A percentile compares a stretch with the other conserved stretches of the same genome.
Conservation (phyloP, 2,329 filamentous ascomycete species). For the Acarospora socialis region DNA sequence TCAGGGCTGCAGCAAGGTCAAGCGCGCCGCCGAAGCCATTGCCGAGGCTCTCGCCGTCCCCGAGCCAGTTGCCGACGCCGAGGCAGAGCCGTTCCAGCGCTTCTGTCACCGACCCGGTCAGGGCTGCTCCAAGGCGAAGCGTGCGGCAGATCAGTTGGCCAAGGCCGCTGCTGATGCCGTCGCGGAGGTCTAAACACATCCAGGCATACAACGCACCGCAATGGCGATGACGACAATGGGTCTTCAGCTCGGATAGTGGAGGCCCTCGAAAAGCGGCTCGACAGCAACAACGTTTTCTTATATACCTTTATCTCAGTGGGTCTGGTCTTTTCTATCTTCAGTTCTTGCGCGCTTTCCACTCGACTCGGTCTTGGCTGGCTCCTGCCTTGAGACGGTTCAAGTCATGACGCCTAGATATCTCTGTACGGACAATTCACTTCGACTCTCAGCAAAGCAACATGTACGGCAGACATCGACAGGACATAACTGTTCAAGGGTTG, state of each 20-base stretch:
- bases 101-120: conserved; percentile 15
- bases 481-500: neutral
- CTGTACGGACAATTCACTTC: neutral
- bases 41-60: conserved; percentile 21
- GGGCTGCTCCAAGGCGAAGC: conserved; percentile 18
- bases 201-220: too few species aligned
- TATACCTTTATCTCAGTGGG: neutral
- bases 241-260: too few species aligned
- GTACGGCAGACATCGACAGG: neutral
- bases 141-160: conserved; percentile 16
- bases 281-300: too few species aligned
- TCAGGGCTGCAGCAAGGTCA: conserved; percentile 31
- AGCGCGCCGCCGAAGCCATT: conserved; percentile 28
- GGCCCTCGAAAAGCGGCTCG: too few species aligned
- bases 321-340: neutral
- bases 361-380: neutral
- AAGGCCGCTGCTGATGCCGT: conserved; percentile 10
- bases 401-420: neutral
- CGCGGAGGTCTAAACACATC: conserved; percentile 1
- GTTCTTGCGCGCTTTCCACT: neutral
- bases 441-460: neutral
- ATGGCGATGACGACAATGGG: neutral
- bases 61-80: conserved; percentile 11
- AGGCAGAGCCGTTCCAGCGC: conserved; percentile 9
- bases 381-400: neutral